Evolutionary conservation across 2,329 filamentous ascomycete genomes (phyloP), one percentile per base, ranked within the genome.

Genomic region (Trichoderma koningiopsis): DNA sequence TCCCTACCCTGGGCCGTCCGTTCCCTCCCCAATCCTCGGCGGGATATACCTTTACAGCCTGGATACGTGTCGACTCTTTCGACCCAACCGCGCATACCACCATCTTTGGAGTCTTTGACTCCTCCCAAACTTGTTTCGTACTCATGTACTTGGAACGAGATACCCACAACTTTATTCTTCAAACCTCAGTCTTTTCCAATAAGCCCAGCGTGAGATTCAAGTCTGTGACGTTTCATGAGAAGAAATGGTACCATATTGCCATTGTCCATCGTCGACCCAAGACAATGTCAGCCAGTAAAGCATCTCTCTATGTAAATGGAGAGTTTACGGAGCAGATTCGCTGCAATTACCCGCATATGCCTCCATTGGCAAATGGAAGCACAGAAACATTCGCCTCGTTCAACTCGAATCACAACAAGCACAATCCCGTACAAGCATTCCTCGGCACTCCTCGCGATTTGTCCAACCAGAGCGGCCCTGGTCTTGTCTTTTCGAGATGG

Each of bases 191-290:
- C 71, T 92, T 89, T 64, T 94, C 94, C 10, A 86, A 89, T 64
- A 89, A 92, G 70, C 95, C 96, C 3, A 98, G 95, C 79, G 92
- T 99, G 58, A 89, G 96, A 68, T 99, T 99, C 84, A 97, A 96
- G 78, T 91, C 91, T 2, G 88, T 90, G 13, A 83, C 86, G 0
- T 98, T 99, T 76, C 84, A 89, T 74, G 86, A 92, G 72, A 87
- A 89, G 67, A 86, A 84, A 74, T 99, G 96, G 96, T 99, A 99
- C 79, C 96, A 99, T 79, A 88, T 99, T 74, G 93, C 91, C 55
- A 82, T 99, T 71, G 92, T 96, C 29, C 96, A 99, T 79, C 89
- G 91, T 61, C 88, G 91, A 43, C 89, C 91, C 10, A 93, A 91
- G 78, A 88, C 92, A 0, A 89, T 92, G 78, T 87, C 87, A 11